A percentile compares a stretch with the other conserved stretches of the same genome.
Conservation (phyloP, 352 stramenopile genomes). For the Phytophthora citrophthora region DNA sequence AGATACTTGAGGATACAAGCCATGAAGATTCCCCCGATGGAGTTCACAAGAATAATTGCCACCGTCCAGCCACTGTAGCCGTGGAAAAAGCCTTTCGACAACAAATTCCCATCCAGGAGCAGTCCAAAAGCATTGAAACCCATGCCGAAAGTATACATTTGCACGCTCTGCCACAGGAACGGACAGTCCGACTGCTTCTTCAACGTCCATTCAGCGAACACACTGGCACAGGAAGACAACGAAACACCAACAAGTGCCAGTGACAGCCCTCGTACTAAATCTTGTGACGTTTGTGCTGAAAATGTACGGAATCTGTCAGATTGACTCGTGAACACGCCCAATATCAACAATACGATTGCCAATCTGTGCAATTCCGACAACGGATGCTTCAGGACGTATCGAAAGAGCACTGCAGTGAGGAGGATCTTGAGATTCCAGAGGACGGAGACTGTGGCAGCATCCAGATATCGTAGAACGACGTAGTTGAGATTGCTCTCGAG, state of each 20-base stretch:
- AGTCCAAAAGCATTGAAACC: slow-evolving; percentile 75
- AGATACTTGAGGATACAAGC: slow-evolving; percentile 89
- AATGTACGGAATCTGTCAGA: slow-evolving; percentile 48
- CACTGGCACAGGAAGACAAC: slow-evolving; percentile 85
- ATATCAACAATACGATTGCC: slow-evolving; percentile 73
- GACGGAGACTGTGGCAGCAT: slow-evolving; percentile 83
- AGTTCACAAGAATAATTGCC: slow-evolving; percentile 79
- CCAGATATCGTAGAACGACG: slow-evolving; percentile 82
- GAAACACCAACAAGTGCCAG: slow-evolving; percentile 74
- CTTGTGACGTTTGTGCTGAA: slow-evolving; percentile 6
- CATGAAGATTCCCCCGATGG: slow-evolving; percentile 72
- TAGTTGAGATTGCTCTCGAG: slow-evolving; percentile 91
- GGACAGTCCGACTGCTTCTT: slow-evolving; percentile 72
- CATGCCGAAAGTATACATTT: slow-evolving; percentile 80
- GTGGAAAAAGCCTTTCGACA: slow-evolving; percentile 64
- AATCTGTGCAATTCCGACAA: slow-evolving; percentile 77
- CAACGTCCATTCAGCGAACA: slow-evolving; percentile 86
- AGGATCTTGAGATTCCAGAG: slow-evolving; percentile 92
- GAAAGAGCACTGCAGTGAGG: slow-evolving; percentile 82
- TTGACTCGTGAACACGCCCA: slow-evolving; percentile 86
- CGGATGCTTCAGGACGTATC: slow-evolving; percentile 70
- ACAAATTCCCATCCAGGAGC: slow-evolving; percentile 39
- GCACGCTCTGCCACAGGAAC: slow-evolving; percentile 84
- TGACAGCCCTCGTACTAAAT: slow-evolving; percentile 47
- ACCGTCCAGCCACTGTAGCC: slow-evolving; percentile 83